Base-by-base conservation (phyloP, 73 alveolate species). In the Stentor coeruleus region DNA sequence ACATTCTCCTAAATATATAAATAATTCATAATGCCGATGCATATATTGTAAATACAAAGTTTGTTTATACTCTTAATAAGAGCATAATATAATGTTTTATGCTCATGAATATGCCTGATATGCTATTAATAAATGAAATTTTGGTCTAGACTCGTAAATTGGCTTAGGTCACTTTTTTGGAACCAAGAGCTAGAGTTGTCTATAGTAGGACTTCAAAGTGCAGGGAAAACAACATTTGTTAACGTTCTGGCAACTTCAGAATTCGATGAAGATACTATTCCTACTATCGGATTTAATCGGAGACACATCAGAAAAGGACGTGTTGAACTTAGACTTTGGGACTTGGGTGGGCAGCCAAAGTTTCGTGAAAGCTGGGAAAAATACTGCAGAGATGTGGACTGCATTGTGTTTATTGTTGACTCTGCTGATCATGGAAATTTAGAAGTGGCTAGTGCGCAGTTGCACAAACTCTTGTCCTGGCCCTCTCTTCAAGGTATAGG, bases 291-390 rank as follows among this genome's bases (percentile, higher is more conserved):
- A 30, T 92, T 93, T 74, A 92, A 89, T 85, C 58, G 85, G 59
- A 77, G 89, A 58, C 84, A 90, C 57, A 82, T 90, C 14, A 93
- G 86, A 77, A 92, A 90, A 74, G 95, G 96, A 33, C 87, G 84
- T 58, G 89, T 90, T 33, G 74, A 81, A 37, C 59, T 93, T 82
- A 90, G 92, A 74, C 74, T 93, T 73, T 93, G 98, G 97, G 98
- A 93, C 83, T 84, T 93, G 59, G 98, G 98, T 36, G 98, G 98
- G 26, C 86, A 92, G 77, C 92, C 95, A 36, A 79, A 91, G 60
- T 93, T 92, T 74, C 60, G 98, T 82, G 96, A 92, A 38, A 86
- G 94, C 74, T 93, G 98, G 97, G 97, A 93, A 74, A 92, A 93
- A 39, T 93, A 91, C 83, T 95, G 95, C 91, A 89, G 96, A 76